Evolutionary conservation across 2,329 filamentous ascomycete genomes (phyloP).

Genomic region (Ophiocordyceps camponoti-leonardi): DNA sequence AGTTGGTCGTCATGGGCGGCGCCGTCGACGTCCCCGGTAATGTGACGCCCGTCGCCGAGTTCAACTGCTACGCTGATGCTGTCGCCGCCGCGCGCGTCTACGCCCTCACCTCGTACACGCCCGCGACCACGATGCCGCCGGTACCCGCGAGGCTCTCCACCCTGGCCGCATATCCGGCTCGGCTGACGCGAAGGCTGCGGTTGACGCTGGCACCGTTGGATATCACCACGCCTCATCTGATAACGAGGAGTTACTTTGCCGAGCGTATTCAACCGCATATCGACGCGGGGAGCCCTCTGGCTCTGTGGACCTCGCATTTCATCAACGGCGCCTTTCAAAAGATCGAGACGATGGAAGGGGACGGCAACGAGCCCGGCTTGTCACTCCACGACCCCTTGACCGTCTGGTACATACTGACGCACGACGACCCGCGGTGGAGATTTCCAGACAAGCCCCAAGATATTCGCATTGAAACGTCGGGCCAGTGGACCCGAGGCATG

Average conservation of each 20-base stretch:
- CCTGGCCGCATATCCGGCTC: conserved; percentile 44
- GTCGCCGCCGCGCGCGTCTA: conserved; percentile 62
- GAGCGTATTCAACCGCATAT: conserved; percentile 36
- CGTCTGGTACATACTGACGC: conserved; percentile 60
- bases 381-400: conserved; percentile 65
- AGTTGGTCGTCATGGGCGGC: conserved; percentile 92
- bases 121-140: conserved; percentile 65
- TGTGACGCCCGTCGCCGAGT: conserved; percentile 72
- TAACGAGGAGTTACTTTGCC: conserved; percentile 43
- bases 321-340: conserved; percentile 54
- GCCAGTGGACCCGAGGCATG: conserved; percentile 92
- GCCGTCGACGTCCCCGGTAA: conserved; percentile 68
- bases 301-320: conserved; percentile 56
- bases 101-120: conserved; percentile 57
- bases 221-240: conserved; percentile 54
- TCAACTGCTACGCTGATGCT: conserved; percentile 86
- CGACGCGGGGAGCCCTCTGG: conserved; percentile 51
- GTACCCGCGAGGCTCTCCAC: conserved; percentile 30
- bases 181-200: conserved; percentile 44
- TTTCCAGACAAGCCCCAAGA: conserved; percentile 49
- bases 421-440: conserved; percentile 40
- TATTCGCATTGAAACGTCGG: conserved; percentile 72
- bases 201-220: conserved; percentile 61
- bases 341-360: conserved; percentile 43
- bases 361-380: conserved; percentile 39